Conservation (phyloP, 257 asterid genomes). For the Fraxinus pennsylvanica region DNA sequence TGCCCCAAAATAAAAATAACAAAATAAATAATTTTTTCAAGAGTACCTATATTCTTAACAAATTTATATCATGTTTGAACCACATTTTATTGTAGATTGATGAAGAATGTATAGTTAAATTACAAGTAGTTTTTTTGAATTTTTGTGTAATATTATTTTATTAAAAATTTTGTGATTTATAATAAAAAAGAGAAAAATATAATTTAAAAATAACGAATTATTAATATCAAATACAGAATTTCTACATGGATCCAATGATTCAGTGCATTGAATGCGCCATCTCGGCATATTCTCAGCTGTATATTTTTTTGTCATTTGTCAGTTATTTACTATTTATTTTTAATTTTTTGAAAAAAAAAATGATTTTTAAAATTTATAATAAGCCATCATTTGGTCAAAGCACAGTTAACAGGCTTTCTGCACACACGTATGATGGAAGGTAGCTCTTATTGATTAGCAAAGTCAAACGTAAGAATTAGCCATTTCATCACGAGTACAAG, state of each 20-base stretch:
- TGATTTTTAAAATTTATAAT: neutral
- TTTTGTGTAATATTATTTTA: too few species aligned
- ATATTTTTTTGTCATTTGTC: slow-evolving; percentile 1
- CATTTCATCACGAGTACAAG: neutral
- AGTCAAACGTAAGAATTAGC: neutral
- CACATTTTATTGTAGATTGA: too few species aligned
- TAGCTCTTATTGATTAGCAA: neutral
- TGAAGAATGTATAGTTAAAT: too few species aligned
- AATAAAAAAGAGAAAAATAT: too few species aligned
- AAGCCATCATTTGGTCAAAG: slow-evolving; percentile 39
- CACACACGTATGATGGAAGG: slow-evolving; percentile 21
- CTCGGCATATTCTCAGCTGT: slow-evolving; percentile 6
- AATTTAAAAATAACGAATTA: too few species aligned
- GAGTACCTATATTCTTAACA: too few species aligned
- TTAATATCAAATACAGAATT: neutral
- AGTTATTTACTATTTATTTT: neutral
- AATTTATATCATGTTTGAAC: too few species aligned
- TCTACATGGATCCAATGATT: neutral
- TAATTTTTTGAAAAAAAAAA: slow-evolving; percentile 3
- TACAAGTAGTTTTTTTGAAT: too few species aligned
- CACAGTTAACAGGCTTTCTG: slow-evolving; percentile 10
- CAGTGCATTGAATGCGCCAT: neutral
- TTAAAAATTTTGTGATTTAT: too few species aligned
- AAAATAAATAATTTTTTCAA: too few species aligned
- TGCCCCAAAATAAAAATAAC: too few species aligned